phyloP scores from a whole-genome alignment of 2,329 filamentous ascomycete genomes.

The Aureobasidium sp. region DNA sequence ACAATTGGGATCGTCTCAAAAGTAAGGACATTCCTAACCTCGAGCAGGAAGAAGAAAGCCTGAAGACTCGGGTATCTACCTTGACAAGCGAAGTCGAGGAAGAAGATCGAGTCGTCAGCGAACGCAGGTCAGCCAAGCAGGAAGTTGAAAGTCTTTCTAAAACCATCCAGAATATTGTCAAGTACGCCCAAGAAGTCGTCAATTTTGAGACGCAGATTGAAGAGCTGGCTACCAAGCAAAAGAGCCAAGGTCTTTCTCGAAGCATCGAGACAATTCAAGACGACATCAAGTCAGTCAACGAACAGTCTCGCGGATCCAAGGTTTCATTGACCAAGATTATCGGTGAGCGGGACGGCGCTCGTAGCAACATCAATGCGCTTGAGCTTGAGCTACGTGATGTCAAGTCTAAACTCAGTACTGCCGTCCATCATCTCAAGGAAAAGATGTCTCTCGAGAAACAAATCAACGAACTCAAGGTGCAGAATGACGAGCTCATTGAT shows the following conservation, averaged over 20 bases:
- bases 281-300: conserved; percentile 57
- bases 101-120: conserved; percentile 59
- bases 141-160: conserved; percentile 70
- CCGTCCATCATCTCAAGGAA: conserved; percentile 69
- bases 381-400: conserved; percentile 73
- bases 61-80: conserved; percentile 31
- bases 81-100: conserved; percentile 42
- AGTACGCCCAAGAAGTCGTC: conserved; percentile 62
- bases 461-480: conserved; percentile 63
- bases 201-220: conserved; percentile 66
- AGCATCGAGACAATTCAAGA: conserved; percentile 79
- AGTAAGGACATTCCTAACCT: conserved; percentile 61
- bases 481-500: conserved; percentile 60
- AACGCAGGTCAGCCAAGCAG: conserved; percentile 54
- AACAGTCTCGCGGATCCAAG: conserved; percentile 59
- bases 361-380: conserved; percentile 55
- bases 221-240: conserved; percentile 67
- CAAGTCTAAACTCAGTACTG: conserved; percentile 61
- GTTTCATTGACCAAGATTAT: conserved; percentile 56
- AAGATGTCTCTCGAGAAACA: conserved; percentile 63
- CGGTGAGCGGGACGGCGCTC: conserved; percentile 62
- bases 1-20: conserved; percentile 63
- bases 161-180: conserved; percentile 66
- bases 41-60: conserved; percentile 52
- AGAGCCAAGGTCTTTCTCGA: conserved; percentile 54